Evolutionary conservation across 1,284 basidiomycete species (phyloP).

Genomic region (Thelephora terrestris): DNA sequence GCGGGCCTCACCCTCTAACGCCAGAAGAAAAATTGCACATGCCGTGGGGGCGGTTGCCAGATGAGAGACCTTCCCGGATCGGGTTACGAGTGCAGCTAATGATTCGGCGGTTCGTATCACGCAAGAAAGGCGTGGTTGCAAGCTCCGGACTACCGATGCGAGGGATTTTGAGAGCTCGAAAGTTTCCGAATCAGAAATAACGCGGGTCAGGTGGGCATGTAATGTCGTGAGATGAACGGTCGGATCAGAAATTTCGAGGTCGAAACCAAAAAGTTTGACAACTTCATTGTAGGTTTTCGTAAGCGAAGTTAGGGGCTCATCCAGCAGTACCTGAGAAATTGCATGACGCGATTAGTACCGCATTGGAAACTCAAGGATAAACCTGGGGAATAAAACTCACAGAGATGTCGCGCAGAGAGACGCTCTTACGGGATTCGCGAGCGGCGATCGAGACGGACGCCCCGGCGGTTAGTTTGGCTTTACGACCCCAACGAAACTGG

Average conservation of each 20-base stretch:
- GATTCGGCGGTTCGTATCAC: slow-evolving; percentile 45
- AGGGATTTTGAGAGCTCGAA: slow-evolving; percentile 21
- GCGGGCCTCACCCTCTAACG: slow-evolving; percentile 55
- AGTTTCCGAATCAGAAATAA: slow-evolving; percentile 23
- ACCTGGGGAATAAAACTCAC: slow-evolving; percentile 23
- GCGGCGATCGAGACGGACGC: slow-evolving; percentile 57
- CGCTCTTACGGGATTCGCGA: slow-evolving; percentile 54
- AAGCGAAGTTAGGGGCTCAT: slow-evolving; percentile 40
- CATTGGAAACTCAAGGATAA: not conserved
- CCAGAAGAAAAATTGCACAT: slow-evolving; percentile 59
- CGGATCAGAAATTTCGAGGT: slow-evolving; percentile 34
- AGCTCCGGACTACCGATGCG: slow-evolving; percentile 21
- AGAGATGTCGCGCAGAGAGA: slow-evolving; percentile 56
- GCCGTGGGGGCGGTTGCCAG: slow-evolving; percentile 43
- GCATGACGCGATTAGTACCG: not conserved
- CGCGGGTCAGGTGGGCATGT: slow-evolving; percentile 34
- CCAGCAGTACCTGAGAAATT: slow-evolving; percentile 34
- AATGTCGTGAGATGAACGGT: slow-evolving; percentile 34
- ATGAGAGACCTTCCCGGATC: slow-evolving; percentile 27
- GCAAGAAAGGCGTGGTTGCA: slow-evolving; percentile 24
- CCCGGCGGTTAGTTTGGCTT: slow-evolving; percentile 53
- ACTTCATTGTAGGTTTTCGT: slow-evolving; percentile 47
- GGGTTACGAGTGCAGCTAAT: slow-evolving; percentile 41
- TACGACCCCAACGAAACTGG: slow-evolving; percentile 57
- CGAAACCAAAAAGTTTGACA: slow-evolving; percentile 35